phyloP scores from a whole-genome alignment of 129 eudicot species.

The Gnaphalium uliginosum region DNA sequence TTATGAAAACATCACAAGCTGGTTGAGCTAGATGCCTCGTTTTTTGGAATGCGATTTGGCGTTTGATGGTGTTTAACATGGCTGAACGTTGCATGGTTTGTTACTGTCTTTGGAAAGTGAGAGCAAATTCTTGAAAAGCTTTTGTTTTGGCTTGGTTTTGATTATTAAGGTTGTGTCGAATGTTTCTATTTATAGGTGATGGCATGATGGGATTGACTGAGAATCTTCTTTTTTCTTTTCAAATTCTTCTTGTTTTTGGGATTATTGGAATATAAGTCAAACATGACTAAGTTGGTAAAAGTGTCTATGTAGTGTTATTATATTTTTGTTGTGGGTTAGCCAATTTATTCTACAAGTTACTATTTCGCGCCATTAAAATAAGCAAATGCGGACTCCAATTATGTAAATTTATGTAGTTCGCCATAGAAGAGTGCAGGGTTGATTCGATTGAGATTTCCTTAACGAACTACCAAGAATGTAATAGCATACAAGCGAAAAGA shows the following conservation, averaged over 20 bases:
- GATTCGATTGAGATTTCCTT: no score
- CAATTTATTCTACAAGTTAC: background rate
- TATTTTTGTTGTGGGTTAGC: background rate
- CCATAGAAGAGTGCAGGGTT: no score
- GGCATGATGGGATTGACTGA: background rate
- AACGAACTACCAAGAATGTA: no score
- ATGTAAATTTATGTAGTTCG: background rate
- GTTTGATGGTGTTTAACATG: constrained; percentile 41
- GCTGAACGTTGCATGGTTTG: constrained; percentile 50
- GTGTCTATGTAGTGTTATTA: constrained; percentile 1
- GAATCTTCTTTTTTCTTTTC: background rate
- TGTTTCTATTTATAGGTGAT: constrained; percentile 23
- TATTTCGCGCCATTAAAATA: background rate
- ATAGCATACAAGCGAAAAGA: background rate
- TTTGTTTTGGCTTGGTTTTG: constrained; percentile 20
- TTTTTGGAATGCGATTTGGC: constrained; percentile 38
- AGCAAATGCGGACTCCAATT: background rate
- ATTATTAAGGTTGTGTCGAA: constrained; percentile 16
- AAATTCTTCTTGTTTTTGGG: constrained; percentile 16
- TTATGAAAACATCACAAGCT: constrained; percentile 68
- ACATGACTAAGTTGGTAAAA: constrained; percentile 24
- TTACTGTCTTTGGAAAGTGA: constrained; percentile 13
- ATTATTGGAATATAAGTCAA: constrained; percentile 29
- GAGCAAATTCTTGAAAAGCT: constrained; percentile 19
- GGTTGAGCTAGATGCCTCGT: constrained; percentile 20